Base-by-base conservation (phyloP, 2,329 filamentous ascomycete genomes). In the Aureobasidium mangrovei region DNA sequence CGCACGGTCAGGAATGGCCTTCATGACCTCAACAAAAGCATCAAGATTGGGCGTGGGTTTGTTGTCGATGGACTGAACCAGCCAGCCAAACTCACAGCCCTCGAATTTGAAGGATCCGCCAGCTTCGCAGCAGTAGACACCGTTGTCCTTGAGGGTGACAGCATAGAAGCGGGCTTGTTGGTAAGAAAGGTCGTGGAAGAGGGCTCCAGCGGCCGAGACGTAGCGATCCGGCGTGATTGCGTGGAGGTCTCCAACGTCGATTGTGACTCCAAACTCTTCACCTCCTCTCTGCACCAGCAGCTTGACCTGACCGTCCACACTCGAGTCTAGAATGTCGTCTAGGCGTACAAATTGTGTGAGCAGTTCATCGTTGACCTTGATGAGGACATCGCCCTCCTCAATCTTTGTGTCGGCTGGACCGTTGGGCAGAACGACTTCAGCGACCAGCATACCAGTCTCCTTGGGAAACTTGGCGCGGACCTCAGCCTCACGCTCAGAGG, bases 91-190 rank as follows among this genome's bases (percentile, higher is more conserved):
- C 57, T 95, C 85, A 9, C 86, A 86, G 62, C 84, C 91, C 60
- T 97, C 93, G 60, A 98, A 88, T 48, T 91, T 85, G 77, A 97
- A 98, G 0, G 93, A 95, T 2, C 93, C 93, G 2, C 88, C 86
- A 4, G 91, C 88, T 70, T 98, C 93, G 65, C 91, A 97, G 56
- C 97, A 86, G 67, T 88, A 98, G 18, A 98, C 90, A 33, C 93
- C 93, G 40, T 70, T 65, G 49, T 70, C 67, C 68, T 90, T 85
- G 63, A 90, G 86, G 7, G 91, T 84, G 56, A 98, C 91, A 33
- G 91, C 91, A 68, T 96, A 97, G 4, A 96, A 79, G 7, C 93
- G 84, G n/a, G 93, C 90, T 71, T 97, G 91, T 67, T 98, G 93
- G 69, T 98, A 98, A 0, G 94, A 98, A 18, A 98, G 76, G 67